Evolutionary conservation across 2,329 filamentous ascomycete genomes (phyloP), one percentile per base, ranked within the genome.

Genomic region (Alternaria gaisen): DNA sequence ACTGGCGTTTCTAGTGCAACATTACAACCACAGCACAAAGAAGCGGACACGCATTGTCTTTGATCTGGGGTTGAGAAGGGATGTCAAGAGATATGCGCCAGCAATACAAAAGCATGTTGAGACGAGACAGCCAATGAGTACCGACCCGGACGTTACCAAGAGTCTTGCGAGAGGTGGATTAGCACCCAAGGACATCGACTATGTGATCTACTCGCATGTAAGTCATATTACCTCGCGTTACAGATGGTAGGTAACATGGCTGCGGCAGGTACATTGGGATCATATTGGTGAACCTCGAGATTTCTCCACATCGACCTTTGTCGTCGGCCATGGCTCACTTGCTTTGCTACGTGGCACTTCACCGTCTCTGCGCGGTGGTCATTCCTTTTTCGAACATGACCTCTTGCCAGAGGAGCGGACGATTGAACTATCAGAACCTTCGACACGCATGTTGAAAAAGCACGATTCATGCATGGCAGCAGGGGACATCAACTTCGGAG

Each of bases 1-100:
- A 0, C 75, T 88, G 6, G 80, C 81, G 0, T 87, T 87, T 62
- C 77, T 87, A 3, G 80, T 87, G 41, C 81, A 80, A n/a, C 85
- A 87, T 66, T 74, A 76, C 2, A 75, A 80, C 5, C 70, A 70
- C 20, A 68, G 72, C 18, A 75, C 76, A 5, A 74, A 75, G 5
- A 76, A 76, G 26, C 64, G 68, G 1, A 77, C 74, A 63, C 77
- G 69, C 54, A 78, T 87, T 6, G 73, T 87, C 38, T 87, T 87
- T 68, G 85, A 88, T 60, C 77, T 88, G 0, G 85, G 85, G 1
- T 68, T 87, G 30, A 82, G 84, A 53, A 77, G 80, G 51, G 78
- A 84, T 34, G 63, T 81, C 6, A 70, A 70, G 16, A 73, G 76
- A 51, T 87, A 87, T 69, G 75, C 81, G 1, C 63, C 71, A 7